These are phyloP conservation scores for Lentinus brumalis DNA, from an alignment of 768 basidiomycete genomes.

Conservation along the genomic window DNA sequence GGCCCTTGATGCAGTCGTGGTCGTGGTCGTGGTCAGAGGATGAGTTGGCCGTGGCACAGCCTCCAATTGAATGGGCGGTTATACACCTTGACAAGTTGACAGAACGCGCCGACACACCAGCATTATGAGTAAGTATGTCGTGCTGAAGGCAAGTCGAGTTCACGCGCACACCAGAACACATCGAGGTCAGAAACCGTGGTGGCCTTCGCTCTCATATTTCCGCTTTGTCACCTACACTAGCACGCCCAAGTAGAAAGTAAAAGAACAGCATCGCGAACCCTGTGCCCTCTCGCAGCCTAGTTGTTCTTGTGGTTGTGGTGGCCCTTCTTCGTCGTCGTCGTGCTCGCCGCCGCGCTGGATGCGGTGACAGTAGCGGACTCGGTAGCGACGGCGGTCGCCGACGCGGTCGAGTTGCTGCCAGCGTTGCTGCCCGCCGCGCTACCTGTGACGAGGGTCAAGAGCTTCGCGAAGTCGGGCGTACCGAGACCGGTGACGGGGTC, in stretches of 20 bases:
- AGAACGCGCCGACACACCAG: neutral
- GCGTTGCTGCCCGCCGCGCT: neutral
- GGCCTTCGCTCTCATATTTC: slow-evolving; percentile 9
- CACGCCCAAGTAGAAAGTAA: neutral
- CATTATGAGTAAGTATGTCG: too few relatives aligned
- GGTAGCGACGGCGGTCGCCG: neutral
- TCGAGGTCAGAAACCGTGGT: slow-evolving; percentile 1
- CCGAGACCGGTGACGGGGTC: slow-evolving; percentile 36
- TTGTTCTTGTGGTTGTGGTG: slow-evolving; percentile 3
- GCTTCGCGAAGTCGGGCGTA: slow-evolving; percentile 34
- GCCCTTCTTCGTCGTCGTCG: neutral
- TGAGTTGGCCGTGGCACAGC: too few relatives aligned
- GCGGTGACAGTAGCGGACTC: neutral
- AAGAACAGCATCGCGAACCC: neutral
- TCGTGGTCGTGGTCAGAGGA: too few relatives aligned
- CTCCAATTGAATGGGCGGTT: too few relatives aligned
- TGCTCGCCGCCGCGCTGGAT: neutral
- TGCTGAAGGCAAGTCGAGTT: neutral
- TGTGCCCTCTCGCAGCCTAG: neutral
- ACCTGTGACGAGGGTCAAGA: slow-evolving; percentile 20
- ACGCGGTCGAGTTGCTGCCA: neutral
- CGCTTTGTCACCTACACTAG: slow-evolving; percentile 6
- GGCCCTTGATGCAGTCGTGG: too few relatives aligned
- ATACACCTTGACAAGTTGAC: neutral
- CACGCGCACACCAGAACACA: neutral